phyloP scores from a whole-genome alignment of 2,329 filamentous ascomycete genomes.

The Colletotrichum sp. region DNA sequence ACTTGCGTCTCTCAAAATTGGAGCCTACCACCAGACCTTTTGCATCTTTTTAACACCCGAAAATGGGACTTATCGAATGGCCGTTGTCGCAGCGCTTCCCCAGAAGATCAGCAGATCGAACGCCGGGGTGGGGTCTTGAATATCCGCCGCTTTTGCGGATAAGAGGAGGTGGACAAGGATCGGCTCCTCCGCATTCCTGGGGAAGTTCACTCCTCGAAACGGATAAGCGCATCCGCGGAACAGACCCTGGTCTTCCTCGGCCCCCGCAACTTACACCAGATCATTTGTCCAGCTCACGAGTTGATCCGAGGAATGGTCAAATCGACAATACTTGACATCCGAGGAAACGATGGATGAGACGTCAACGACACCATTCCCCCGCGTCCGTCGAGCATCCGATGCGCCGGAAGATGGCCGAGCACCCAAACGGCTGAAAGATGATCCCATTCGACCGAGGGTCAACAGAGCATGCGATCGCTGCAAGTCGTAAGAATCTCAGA shows the following conservation, averaged over 20 bases:
- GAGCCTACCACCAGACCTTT: background rate
- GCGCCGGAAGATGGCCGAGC: background rate
- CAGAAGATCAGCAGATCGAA: background rate
- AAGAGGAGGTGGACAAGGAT: slow-evolving; percentile 4
- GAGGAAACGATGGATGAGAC: background rate
- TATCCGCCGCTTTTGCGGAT: slow-evolving; percentile 2
- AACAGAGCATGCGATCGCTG: slow-evolving; percentile 28
- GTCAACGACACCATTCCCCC: background rate
- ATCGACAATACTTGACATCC: background rate
- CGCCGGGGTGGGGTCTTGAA: background rate
- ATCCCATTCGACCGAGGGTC: background rate
- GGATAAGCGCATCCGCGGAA: slow-evolving; percentile 9
- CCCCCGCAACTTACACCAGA: background rate
- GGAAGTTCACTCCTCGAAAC: background rate
- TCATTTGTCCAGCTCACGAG: background rate
- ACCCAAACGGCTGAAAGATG: background rate
- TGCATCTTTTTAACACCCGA: background rate
- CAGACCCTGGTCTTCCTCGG: background rate
- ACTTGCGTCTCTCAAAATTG: background rate
- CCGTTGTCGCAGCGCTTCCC: background rate
- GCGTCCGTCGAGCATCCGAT: background rate
- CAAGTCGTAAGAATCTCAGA: slow-evolving; percentile 22
- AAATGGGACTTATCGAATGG: background rate
- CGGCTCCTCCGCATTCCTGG: background rate
- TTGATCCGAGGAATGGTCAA: background rate